Evolutionary conservation across 805 yeast species (phyloP), one percentile per base, ranked within the genome.

Genomic region (Nakazawaea siamensis): DNA sequence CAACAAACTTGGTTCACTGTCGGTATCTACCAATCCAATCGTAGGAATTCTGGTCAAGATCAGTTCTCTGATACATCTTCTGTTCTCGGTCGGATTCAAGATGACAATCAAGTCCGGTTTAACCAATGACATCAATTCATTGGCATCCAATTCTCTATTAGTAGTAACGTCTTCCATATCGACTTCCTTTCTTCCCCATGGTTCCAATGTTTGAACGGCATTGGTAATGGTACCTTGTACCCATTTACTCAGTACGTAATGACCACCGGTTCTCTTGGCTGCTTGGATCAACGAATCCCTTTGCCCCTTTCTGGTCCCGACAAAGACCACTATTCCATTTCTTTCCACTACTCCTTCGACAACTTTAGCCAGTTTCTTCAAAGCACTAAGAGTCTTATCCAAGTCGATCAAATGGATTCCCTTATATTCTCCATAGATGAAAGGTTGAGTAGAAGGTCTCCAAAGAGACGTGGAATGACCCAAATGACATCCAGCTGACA

Each of bases 191-290:
- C 82, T 73, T 28, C 74, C 76, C 71, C 77, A 74, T 27, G 60
- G 58, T 26, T 63, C 60, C 8, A 73, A 61, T 16, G 81, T 76
- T 51, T 76, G 82, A 20, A 77, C 65, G 37, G 85, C 76, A 60
- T 92, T 92, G 29, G 97, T 86, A 45, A 92, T 68, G 17, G 94
- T 82, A 45, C 98, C 98, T 2, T 97, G 96, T 40, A 84, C 73
- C 98, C 98, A 92, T 52, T 87, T 76, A 31, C 76, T 70, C 16
- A 81, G 67, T 15, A 92, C 88, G 51, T 80, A 87, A 58, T 76
- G 86, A 12, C 94, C 96, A 39, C 74, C 68, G 37, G 78, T 64
- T 45, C 94, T 71, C 30, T 65, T 61, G 2, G 97, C 94, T 9
- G 95, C 95, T 41, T 70, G 74, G 50, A 77, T 79, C 31, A 92